Evolutionary conservation across 1,139 yeast species (phyloP).

Genomic region (Yamadazyma taylorii): DNA sequence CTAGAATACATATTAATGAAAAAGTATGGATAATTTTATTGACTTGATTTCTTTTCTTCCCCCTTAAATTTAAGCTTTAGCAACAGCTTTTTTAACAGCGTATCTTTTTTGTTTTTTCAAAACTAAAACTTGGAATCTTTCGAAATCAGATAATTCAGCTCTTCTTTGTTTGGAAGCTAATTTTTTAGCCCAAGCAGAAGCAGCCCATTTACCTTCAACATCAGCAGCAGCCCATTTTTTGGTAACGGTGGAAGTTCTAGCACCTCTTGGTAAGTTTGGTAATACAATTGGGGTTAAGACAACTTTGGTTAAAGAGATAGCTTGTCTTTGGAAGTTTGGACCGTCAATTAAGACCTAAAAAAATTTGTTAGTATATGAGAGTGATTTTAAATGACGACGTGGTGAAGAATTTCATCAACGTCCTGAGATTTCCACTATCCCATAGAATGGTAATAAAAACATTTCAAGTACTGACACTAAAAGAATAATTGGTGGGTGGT

Average conservation of each 20-base stretch:
- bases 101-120: constrained; percentile 96
- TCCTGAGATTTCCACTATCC: too few species aligned
- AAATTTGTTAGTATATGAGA: constrained; percentile 29
- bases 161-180: constrained; percentile 93
- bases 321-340: constrained; percentile 94
- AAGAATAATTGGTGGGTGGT: too few species aligned
- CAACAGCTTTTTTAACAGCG: constrained; percentile 81
- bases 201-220: constrained; percentile 86
- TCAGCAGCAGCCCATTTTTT: constrained; percentile 96
- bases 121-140: constrained; percentile 98
- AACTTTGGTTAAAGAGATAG: constrained; percentile 73
- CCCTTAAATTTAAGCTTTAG: constrained; percentile 66
- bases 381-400: too few species aligned
- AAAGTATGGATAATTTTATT: constrained; percentile 17
- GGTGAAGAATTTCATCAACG: too few species aligned
- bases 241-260: constrained; percentile 79
- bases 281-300: constrained; percentile 91
- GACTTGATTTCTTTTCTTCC: constrained; percentile 16
- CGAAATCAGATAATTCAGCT: constrained; percentile 91
- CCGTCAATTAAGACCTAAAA: constrained; percentile 88
- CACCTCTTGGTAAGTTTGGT: constrained; percentile 88
- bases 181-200: constrained; percentile 97
- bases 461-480: too few species aligned
- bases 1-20: constrained; percentile 30
- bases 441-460: too few species aligned